Evolutionary conservation across 73 alveolate species (phyloP).

Genomic region (Paramecium sexaurelia): DNA sequence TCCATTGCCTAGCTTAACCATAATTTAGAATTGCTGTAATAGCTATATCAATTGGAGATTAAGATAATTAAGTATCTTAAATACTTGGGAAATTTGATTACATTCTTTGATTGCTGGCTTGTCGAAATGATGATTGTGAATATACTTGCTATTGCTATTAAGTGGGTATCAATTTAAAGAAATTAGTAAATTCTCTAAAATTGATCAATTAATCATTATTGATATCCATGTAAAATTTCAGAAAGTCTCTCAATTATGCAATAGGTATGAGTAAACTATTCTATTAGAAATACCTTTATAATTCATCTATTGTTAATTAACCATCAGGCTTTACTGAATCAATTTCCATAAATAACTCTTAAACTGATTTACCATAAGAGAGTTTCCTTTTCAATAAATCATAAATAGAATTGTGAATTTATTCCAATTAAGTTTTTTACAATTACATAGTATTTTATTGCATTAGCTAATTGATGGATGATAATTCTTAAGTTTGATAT

Average conservation of each 20-base stretch:
- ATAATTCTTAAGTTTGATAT: background rate
- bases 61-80: background rate
- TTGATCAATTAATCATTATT: background rate
- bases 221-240: background rate
- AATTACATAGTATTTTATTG: background rate
- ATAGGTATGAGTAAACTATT: background rate
- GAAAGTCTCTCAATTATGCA: background rate
- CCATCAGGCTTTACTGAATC: constrained; percentile 11
- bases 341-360: background rate
- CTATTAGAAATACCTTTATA: background rate
- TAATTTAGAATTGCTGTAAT: constrained; percentile 20
- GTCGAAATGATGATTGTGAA: background rate
- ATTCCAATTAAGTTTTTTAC: background rate
- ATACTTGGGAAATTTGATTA: background rate
- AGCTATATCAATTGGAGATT: background rate
- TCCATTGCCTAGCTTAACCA: background rate
- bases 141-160: background rate
- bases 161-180: background rate
- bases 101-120: background rate
- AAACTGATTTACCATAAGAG: background rate
- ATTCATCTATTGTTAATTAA: background rate
- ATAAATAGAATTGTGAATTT: background rate
- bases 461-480: background rate
- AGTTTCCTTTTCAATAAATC: background rate
- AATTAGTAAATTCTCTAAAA: background rate